Evolutionary conservation across 345 rosid genomes (phyloP).

Genomic region (Eucalyptus fibrosa): DNA sequence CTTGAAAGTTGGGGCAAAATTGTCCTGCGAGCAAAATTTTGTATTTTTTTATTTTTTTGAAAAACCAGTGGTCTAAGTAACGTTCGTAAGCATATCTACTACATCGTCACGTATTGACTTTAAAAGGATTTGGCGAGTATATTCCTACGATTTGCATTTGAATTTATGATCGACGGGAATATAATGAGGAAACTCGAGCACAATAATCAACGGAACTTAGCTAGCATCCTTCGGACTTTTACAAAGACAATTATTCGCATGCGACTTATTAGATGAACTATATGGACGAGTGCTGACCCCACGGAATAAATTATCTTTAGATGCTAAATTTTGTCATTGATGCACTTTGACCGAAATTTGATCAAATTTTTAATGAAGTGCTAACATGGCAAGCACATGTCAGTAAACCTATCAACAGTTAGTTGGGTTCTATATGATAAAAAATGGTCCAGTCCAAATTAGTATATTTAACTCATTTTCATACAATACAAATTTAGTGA

Average conservation of each 20-base stretch:
- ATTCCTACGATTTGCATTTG: neutral
- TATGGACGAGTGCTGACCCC: neutral
- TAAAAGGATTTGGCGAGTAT: neutral
- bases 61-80: neutral
- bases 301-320: neutral
- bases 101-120: neutral
- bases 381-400: neutral
- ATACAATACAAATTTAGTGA: too few relatives aligned
- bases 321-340: neutral
- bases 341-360: neutral
- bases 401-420: rapidly evolving
- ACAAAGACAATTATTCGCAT: neutral
- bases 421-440: too few relatives aligned
- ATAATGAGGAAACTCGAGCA: neutral
- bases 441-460: neutral
- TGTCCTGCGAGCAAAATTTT: neutral
- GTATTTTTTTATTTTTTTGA: too few relatives aligned
- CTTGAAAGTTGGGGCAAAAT: neutral
- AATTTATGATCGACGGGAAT: neutral
- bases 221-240: neutral
- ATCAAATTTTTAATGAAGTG: neutral
- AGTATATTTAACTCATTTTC: too few relatives aligned
- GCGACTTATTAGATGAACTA: neutral
- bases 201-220: neutral
- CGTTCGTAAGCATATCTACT: neutral